phyloP scores from a whole-genome alignment of 306 rosid genomes.

The Cicer pinnatifidum region DNA sequence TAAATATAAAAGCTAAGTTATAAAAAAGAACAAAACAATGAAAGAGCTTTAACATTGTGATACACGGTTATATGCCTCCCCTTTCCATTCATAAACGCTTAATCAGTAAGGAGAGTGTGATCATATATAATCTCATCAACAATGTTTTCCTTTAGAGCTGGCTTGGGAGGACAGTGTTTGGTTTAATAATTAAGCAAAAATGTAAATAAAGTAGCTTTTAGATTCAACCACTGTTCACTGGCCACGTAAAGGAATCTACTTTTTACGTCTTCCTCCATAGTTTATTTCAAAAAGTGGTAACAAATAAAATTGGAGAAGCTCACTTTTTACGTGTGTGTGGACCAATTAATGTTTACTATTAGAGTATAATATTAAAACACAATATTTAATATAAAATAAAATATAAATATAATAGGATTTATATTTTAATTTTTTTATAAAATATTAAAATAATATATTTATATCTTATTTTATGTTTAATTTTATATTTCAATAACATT shows the following conservation, averaged over 20 bases:
- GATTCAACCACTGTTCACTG: slow-evolving; percentile 34
- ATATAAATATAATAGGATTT: no score
- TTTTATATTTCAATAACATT: no score
- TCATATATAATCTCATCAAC: slow-evolving; percentile 25
- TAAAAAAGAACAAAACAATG: slow-evolving; percentile 9
- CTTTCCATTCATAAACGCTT: slow-evolving; percentile 35
- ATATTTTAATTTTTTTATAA: no score
- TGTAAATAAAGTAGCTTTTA: slow-evolving; percentile 49
- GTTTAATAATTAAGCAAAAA: slow-evolving; percentile 32
- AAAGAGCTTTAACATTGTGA: slow-evolving; percentile 33
- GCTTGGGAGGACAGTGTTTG: slow-evolving; percentile 32
- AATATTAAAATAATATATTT: no score
- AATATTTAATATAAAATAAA: no score
- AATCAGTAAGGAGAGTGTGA: slow-evolving; percentile 45
- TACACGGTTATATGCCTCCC: slow-evolving; percentile 21
- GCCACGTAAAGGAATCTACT: slow-evolving; percentile 62
- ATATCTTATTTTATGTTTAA: no score
- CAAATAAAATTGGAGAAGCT: slow-evolving; percentile 9
- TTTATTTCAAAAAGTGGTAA: slow-evolving; percentile 25
- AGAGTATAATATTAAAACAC: no score
- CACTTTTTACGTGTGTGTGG: background rate
- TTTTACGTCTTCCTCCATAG: slow-evolving; percentile 42
- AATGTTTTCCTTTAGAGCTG: slow-evolving; percentile 40
- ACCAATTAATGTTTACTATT: background rate
- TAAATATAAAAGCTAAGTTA: slow-evolving; percentile 40